Evolutionary conservation across 768 basidiomycete genomes (phyloP).

Genomic region (Amylocystis lapponica): DNA sequence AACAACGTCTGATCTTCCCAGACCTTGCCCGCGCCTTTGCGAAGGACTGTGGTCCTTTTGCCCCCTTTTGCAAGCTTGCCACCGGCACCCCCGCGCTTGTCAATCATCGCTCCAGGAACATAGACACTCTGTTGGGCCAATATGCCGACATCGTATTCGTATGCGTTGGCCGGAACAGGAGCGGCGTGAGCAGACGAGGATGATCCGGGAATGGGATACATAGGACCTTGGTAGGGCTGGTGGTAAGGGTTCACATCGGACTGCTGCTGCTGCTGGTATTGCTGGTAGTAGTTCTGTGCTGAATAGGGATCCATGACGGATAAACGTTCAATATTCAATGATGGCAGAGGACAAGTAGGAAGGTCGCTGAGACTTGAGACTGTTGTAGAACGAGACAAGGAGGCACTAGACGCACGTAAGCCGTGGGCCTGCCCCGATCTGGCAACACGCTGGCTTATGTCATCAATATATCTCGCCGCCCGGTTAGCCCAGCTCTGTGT

Average conservation of each 20-base stretch:
- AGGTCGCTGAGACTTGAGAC: not conserved
- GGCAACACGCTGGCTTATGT: not conserved
- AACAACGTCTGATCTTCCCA: conserved; percentile 98
- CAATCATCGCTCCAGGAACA: conserved; percentile 87
- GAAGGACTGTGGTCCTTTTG: conserved; percentile 87
- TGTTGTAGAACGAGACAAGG: not conserved
- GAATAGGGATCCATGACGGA: conserved; percentile 21
- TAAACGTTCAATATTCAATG: too few relatives aligned
- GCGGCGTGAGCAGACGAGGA: conserved; percentile 64
- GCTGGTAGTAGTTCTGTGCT: conserved; percentile 43
- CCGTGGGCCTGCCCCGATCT: too few relatives aligned
- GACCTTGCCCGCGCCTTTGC: conserved; percentile 93
- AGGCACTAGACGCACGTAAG: too few relatives aligned
- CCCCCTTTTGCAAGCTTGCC: conserved; percentile 86
- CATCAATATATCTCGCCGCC: too few relatives aligned
- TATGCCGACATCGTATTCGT: conserved; percentile 89
- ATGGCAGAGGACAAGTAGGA: too few relatives aligned
- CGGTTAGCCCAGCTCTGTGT: too few relatives aligned
- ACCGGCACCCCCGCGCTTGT: conserved; percentile 80
- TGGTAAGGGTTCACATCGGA: conserved; percentile 75
- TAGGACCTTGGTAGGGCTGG: conserved; percentile 73
- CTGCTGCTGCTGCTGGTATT: conserved; percentile 35
- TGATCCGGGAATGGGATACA: conserved; percentile 58
- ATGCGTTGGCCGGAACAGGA: conserved; percentile 83
- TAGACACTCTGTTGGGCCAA: conserved; percentile 90